Conservation (phyloP, 768 basidiomycete species). For the Rhizopogon salebrosus region DNA sequence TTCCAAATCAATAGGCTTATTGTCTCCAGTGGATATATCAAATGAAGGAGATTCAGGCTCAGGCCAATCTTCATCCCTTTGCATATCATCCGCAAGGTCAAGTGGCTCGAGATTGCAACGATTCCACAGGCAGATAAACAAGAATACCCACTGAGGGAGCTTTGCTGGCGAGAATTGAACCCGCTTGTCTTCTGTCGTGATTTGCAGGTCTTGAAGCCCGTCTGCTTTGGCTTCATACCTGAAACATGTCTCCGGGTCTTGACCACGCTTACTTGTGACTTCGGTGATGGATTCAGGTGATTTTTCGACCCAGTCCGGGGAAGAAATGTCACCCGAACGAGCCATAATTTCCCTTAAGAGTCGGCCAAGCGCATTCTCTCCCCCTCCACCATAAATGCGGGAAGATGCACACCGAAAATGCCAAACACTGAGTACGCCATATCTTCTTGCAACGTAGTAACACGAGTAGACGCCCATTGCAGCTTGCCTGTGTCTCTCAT, state of each 20-base stretch:
- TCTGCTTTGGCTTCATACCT: neutral
- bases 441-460: slow-evolving; percentile 9
- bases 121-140: neutral
- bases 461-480: slow-evolving; percentile 8
- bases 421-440: slow-evolving; percentile 8
- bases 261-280: neutral
- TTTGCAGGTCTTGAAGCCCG: neutral
- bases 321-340: neutral
- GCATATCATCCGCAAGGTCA: neutral
- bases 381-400: slow-evolving; percentile 7
- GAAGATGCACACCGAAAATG: slow-evolving; percentile 3
- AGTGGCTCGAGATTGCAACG: neutral
- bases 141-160: neutral
- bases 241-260: neutral
- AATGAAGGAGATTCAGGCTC: neutral
- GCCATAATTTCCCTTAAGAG: neutral
- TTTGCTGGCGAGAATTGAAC: neutral
- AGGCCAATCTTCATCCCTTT: neutral
- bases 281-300: neutral
- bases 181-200: neutral
- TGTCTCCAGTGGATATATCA: neutral
- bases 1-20: neutral
- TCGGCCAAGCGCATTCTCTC: neutral
- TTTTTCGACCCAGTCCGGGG: neutral
- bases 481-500: neutral